Evolutionary conservation across 441 rosid species (phyloP).

Genomic region (Erysimum pusillum): DNA sequence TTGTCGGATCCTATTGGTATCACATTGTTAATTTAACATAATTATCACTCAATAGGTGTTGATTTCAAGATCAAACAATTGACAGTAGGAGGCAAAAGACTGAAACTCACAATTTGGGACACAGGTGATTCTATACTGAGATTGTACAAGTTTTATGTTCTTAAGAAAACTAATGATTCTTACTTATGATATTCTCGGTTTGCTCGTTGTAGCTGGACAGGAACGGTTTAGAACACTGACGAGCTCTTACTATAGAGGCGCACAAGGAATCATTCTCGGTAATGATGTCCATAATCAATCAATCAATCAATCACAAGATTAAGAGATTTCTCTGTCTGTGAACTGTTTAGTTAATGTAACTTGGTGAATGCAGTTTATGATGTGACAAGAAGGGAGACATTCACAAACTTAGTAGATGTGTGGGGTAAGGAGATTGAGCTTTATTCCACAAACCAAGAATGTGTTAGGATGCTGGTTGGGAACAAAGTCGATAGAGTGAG

Average conservation of each 20-base stretch:
- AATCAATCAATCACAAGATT: slow-evolving; percentile 7
- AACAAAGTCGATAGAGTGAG: slow-evolving; percentile 82
- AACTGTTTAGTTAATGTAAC: slow-evolving; percentile 22
- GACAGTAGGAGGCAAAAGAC: slow-evolving; percentile 76
- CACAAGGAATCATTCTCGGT: slow-evolving; percentile 94
- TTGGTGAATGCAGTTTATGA: slow-evolving; percentile 66
- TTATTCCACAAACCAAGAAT: slow-evolving; percentile 72
- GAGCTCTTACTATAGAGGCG: slow-evolving; percentile 90
- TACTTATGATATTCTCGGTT: too few relatives aligned
- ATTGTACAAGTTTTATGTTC: neutral
- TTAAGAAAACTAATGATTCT: neutral
- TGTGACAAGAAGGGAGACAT: slow-evolving; percentile 75
- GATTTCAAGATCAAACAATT: slow-evolving; percentile 96
- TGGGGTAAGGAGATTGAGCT: slow-evolving; percentile 85
- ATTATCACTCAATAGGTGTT: slow-evolving; percentile 62
- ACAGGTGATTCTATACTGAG: slow-evolving; percentile 61
- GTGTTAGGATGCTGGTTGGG: slow-evolving; percentile 79
- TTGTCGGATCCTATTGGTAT: slow-evolving; percentile 27
- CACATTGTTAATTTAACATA: slow-evolving; percentile 8
- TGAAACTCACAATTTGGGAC: slow-evolving; percentile 98
- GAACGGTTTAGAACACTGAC: slow-evolving; percentile 92
- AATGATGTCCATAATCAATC: slow-evolving; percentile 25
- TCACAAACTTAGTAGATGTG: slow-evolving; percentile 69
- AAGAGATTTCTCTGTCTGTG: slow-evolving; percentile 19
- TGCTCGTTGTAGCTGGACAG: slow-evolving; percentile 82